Evolutionary conservation across 2,329 filamentous ascomycete genomes (phyloP).

Genomic region (Penicillium sp.): DNA sequence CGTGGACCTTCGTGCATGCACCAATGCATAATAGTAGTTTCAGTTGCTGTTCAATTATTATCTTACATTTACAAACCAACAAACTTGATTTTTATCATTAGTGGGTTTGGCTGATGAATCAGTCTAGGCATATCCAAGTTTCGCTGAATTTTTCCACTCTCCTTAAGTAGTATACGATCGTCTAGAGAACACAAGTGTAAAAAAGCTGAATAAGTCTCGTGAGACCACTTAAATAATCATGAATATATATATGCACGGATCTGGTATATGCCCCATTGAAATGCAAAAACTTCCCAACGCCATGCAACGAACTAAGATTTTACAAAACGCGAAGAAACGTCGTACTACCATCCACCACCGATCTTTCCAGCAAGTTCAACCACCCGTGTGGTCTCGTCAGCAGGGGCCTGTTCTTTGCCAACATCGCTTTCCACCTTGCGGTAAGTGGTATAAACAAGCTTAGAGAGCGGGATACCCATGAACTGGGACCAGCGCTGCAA

Average conservation of each 20-base stretch:
- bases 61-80: no score
- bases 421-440: constrained; percentile 93
- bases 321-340: not conserved
- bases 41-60: not conserved
- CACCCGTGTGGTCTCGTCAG: constrained; percentile 74
- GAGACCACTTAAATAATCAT: not conserved
- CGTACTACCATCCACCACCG: constrained; percentile 82
- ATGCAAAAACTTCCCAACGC: constrained; percentile 19
- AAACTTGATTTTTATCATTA: not conserved
- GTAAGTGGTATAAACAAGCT: constrained; percentile 81
- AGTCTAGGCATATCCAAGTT: not conserved
- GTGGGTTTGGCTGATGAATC: not conserved
- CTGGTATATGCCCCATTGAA: constrained; percentile 18
- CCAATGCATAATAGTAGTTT: not conserved
- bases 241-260: not conserved
- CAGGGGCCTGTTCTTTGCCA: constrained; percentile 64
- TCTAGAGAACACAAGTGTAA: not conserved
- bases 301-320: constrained; percentile 16
- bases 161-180: not conserved
- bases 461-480: constrained; percentile 69
- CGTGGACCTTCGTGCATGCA: not conserved
- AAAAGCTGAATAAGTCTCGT: not conserved
- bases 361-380: constrained; percentile 87
- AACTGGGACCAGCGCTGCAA: constrained; percentile 74
- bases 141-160: not conserved